Base-by-base conservation (phyloP, 192 early-diverging fungal genomes). In the Coemansia sp. region DNA sequence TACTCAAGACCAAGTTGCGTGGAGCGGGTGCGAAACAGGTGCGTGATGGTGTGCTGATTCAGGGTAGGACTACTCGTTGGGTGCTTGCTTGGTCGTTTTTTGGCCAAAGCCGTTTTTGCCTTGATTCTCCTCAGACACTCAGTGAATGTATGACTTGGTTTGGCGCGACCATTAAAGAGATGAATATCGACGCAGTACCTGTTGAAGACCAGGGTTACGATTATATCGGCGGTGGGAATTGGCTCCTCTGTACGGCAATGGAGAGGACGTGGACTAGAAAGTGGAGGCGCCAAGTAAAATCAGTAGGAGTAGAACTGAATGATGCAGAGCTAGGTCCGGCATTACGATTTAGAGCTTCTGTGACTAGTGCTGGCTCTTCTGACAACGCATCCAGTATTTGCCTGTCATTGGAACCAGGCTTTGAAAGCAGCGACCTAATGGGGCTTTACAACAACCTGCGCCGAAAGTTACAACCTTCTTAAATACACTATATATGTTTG, bases 21-120 rank as follows among this genome's bases (percentile, higher is more conserved):
- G 48, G 20, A 3, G 24, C 22, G 1, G 61, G 64, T 0, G 76
- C 69, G 11, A 70, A 41, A 27, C 69, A 68, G 4, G 38, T 75
- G 2, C 55, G 64, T 10, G 76, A 78, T 19, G 67, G 69, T 1
- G 39, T 22, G 31, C 32, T 83, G 56, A 31, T 70, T 1, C 76
- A 68, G 22, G 72, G 81, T 5, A 51, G 45, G 12, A 83, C 81
- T 4, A 69, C 69, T 0, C 53, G 81, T 3, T 78, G 76, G 81
- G 72, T 83, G 17, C 24, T 83, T 46, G 81, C 72, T 0, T 83
- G 81, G 81, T 67, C 81, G 38, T 83, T 78, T 31, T 5, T 65
- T 6, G 67, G 59, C 9, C 61, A 78, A 45, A 59, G 50, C 3
- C 48, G 62, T 20, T 72, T 70, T 42, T 45, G 46, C 7, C 45